These are phyloP conservation scores for Gymnopus androsaceus DNA, from an alignment of 1,284 basidiomycete species.

Conservation along the genomic window DNA sequence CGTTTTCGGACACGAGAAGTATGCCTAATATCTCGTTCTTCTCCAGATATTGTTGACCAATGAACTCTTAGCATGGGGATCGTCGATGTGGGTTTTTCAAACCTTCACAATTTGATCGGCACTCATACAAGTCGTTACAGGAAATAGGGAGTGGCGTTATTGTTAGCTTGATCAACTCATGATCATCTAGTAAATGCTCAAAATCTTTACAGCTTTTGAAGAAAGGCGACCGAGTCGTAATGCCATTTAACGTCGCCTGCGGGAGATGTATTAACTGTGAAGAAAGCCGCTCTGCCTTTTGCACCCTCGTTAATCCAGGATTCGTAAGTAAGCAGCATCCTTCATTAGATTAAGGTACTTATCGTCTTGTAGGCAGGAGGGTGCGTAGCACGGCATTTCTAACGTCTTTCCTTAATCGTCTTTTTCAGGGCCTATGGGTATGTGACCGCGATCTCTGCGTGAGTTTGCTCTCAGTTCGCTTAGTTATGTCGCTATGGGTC, in stretches of 20 bases:
- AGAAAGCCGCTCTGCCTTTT: conserved; percentile 51
- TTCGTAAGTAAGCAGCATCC: conserved; percentile 40
- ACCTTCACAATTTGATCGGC: background rate
- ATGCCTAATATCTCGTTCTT: conserved; percentile 9
- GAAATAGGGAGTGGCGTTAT: conserved; percentile 45
- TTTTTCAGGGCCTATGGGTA: conserved; percentile 44
- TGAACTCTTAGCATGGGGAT: conserved; percentile 44
- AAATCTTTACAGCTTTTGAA: conserved; percentile 39
- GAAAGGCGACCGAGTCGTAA: conserved; percentile 53
- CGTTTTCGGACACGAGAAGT: conserved; percentile 59
- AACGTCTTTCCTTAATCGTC: background rate
- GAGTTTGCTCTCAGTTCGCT: background rate
- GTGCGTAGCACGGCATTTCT: conserved; percentile 24
- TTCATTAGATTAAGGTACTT: background rate
- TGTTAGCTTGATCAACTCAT: conserved; percentile 27
- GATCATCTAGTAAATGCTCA: background rate
- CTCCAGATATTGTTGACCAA: background rate
- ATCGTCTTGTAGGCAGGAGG: conserved; percentile 38
- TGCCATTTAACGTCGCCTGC: conserved; percentile 60
- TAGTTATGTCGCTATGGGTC: conserved; percentile 54
- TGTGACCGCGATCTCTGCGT: conserved; percentile 4
- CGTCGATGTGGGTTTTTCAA: conserved; percentile 37
- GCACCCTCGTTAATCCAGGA: conserved; percentile 55
- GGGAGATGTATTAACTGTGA: conserved; percentile 58
- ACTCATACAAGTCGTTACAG: conserved; percentile 22